phyloP scores from a whole-genome alignment of 2,329 filamentous ascomycete species.

The Colletotrichum sp. region DNA sequence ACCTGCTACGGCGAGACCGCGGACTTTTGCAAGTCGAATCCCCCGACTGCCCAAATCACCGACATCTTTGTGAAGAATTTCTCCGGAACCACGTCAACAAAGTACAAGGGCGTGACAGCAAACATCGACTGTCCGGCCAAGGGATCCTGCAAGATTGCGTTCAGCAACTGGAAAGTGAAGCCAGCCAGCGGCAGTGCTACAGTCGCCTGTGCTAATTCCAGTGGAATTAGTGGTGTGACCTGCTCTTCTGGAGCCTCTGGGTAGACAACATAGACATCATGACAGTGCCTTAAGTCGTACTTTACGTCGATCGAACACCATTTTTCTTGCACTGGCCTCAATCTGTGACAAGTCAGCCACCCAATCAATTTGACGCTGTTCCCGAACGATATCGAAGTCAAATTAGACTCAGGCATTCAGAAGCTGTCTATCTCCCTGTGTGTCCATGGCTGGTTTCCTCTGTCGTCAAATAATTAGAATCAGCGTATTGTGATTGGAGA shows the following conservation, averaged over 20 bases:
- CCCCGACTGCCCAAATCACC: slow-evolving; percentile 35
- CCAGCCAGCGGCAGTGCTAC: not conserved
- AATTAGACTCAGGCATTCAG: no score
- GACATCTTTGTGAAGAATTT: slow-evolving; percentile 41
- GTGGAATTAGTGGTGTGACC: not conserved
- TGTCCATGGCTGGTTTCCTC: rapidly evolving
- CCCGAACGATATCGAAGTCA: not conserved
- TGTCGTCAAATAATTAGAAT: no score
- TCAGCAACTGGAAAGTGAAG: slow-evolving; percentile 36
- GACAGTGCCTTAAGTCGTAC: rapidly evolving
- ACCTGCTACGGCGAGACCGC: slow-evolving; percentile 44
- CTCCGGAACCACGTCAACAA: slow-evolving; percentile 39
- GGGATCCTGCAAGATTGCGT: slow-evolving; percentile 40
- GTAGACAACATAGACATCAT: not conserved
- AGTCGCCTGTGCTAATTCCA: not conserved
- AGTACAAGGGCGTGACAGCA: slow-evolving; percentile 36
- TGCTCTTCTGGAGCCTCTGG: not conserved
- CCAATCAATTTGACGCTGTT: rapidly evolving
- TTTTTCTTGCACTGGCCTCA: not conserved
- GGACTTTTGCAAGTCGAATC: slow-evolving; percentile 37
- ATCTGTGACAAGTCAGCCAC: rapidly evolving
- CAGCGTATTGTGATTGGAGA: not conserved
- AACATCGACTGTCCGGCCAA: slow-evolving; percentile 41
- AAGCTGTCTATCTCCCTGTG: no score
- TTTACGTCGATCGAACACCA: rapidly evolving